Evolutionary conservation across 768 basidiomycete species (phyloP).

Genomic region (Auricularia sp.): DNA sequence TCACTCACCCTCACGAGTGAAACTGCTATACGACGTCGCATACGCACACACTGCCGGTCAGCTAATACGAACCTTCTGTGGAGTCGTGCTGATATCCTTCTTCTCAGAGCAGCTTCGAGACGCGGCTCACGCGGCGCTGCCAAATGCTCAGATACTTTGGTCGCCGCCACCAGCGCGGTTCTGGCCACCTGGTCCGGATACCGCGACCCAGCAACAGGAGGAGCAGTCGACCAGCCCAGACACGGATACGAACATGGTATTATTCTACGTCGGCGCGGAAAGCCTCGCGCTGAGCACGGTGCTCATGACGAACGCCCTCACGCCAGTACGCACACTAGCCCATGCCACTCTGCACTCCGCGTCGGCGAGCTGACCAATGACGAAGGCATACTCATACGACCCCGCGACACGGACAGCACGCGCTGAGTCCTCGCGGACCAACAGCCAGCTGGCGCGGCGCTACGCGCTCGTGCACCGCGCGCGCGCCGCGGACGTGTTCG

Average conservation of each 20-base stretch:
- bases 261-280: constrained; percentile 69
- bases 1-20: constrained; percentile 22
- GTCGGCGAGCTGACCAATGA: neutral
- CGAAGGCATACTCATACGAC: constrained; percentile 69
- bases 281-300: constrained; percentile 74
- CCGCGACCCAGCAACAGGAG: neutral
- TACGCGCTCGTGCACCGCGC: constrained; percentile 83
- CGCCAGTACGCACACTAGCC: constrained; percentile 34
- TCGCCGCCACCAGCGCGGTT: neutral
- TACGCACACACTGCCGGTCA: constrained; percentile 62
- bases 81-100: constrained; percentile 2
- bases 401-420: constrained; percentile 38
- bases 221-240: neutral
- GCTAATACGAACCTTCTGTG: neutral
- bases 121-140: constrained; percentile 10
- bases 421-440: constrained; percentile 59
- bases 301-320: constrained; percentile 67
- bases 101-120: constrained; percentile 2
- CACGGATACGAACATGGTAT: constrained; percentile 5
- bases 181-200: neutral
- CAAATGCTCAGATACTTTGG: constrained; percentile 1
- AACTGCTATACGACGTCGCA: constrained; percentile 68
- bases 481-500: constrained; percentile 86
- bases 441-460: constrained; percentile 78
- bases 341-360: neutral